phyloP scores from a whole-genome alignment of 2,329 filamentous ascomycete genomes.

The Myriosclerotinia duriaeana region DNA sequence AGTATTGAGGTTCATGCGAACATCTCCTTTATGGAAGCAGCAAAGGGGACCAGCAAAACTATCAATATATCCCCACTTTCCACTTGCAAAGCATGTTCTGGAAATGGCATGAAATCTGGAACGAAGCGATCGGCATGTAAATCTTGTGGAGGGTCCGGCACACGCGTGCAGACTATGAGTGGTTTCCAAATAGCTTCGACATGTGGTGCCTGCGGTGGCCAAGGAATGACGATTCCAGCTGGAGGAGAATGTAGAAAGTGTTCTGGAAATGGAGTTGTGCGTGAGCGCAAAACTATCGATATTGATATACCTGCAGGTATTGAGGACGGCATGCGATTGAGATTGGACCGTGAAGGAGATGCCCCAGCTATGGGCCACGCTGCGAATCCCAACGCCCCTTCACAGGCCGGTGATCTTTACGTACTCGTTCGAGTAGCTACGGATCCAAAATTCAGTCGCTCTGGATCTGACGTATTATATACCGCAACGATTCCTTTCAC shows the following conservation, averaged over 20 bases:
- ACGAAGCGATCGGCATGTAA: conserved; percentile 71
- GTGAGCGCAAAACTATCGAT: conserved; percentile 78
- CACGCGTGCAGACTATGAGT: conserved; percentile 83
- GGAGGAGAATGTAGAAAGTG: conserved; percentile 81
- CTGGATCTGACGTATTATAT: conserved; percentile 87
- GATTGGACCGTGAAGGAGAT: conserved; percentile 83
- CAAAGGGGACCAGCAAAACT: conserved; percentile 86
- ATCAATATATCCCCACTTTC: conserved; percentile 81
- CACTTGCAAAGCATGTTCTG: conserved; percentile 78
- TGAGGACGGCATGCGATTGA: conserved; percentile 91
- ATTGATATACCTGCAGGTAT: conserved; percentile 94
- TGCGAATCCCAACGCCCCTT: conserved; percentile 60
- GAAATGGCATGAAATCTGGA: conserved; percentile 81
- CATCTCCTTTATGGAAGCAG: conserved; percentile 94
- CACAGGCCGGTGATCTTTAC: conserved; percentile 83
- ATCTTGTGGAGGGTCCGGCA: conserved; percentile 81
- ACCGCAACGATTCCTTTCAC: conserved; percentile 89
- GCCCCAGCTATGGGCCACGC: conserved; percentile 73
- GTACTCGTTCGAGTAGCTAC: conserved; percentile 87
- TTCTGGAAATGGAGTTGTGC: conserved; percentile 76
- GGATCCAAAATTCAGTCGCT: conserved; percentile 84
- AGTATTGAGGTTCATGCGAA: conserved; percentile 93
- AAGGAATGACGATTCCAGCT: conserved; percentile 71
- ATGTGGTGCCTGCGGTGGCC: conserved; percentile 77
- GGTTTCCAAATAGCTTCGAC: conserved; percentile 96